Evolutionary conservation across 2,329 filamentous ascomycete genomes (phyloP), one percentile per base, ranked within the genome.

Genomic region (Cercospora berteroae): DNA sequence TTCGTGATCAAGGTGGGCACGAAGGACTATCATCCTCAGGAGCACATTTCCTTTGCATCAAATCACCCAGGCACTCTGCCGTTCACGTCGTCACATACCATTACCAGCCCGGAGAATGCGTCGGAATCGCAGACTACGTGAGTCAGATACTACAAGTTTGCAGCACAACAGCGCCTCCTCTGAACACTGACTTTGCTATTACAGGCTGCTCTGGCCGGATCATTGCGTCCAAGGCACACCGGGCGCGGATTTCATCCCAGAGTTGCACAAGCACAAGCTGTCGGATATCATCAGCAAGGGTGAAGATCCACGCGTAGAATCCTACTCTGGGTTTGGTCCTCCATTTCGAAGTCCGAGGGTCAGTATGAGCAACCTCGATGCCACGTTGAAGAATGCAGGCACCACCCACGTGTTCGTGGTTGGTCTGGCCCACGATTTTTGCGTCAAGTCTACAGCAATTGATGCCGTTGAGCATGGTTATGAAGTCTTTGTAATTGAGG

Each of bases 301-400:
- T 10, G 86, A 84, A 76, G 85, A 93, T 76, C 78, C 83, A 55
- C 82, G 86, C 55, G 86, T 97, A 1, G 95, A 99, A 80, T 97
- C 97, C 91, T 98, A 97, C 80, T 94, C 90, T 69, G 93, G 90
- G 0, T 98, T 99, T 74, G 89, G 90, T 68, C 91, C 94, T 76
- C 91, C 92, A 0, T 94, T 97, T 74, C 80, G 80, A 44, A 83
- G 84, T 5, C 88, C 88, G 1, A 81, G 80, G 33, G 82, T 90
- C 13, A 82, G 81, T 27, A 87, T 80, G 74, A 89, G 86, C 74
- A 88, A 89, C 13, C 81, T 98, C 27, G 85, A 84, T 1, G 80
- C 76, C 1, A 75, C 83, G 58, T 78, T 99, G 72, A 83, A 79
- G 61, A 82, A 82, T 2, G 81, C 81, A 16, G 82, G 80, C 0